Conservation (phyloP, 768 basidiomycete genomes). For the Leucogyrophana mollusca region DNA sequence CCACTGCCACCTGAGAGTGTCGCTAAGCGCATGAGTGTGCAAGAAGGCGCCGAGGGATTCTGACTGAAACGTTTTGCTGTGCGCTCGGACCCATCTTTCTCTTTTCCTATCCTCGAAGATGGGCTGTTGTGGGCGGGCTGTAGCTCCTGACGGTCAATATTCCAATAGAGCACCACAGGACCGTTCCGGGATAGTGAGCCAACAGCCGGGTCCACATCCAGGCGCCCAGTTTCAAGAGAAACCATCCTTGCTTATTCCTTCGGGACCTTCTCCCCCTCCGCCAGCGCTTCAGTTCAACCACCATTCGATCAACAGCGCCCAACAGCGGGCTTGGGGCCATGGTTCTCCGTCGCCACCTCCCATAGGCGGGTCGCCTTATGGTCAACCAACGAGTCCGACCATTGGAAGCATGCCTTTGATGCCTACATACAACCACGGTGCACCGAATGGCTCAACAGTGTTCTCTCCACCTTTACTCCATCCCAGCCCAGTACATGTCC, state of each 20-base stretch:
- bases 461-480: conserved; percentile 21
- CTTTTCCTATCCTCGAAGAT: conserved; percentile 33
- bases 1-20: too few species aligned
- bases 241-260: conserved; percentile 39
- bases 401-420: not conserved
- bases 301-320: conserved; percentile 23
- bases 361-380: conserved; percentile 3
- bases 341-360: conserved; percentile 35
- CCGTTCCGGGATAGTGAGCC: conserved; percentile 38
- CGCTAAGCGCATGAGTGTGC: too few species aligned
- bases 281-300: conserved; percentile 27
- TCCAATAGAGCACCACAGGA: conserved; percentile 31
- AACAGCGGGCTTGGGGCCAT: conserved; percentile 21
- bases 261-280: conserved; percentile 47
- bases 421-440: not conserved
- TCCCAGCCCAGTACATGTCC: conserved; percentile 26
- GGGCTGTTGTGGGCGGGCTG: conserved; percentile 66
- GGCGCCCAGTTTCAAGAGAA: conserved; percentile 39
- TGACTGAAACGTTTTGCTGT: not conserved
- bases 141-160: conserved; percentile 27
- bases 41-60: too few species aligned
- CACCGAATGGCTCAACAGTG: not conserved
- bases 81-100: conserved; percentile 1
- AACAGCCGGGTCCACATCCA: conserved; percentile 50
- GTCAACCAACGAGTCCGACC: too few species aligned